Conservation (phyloP, 371 early-diverging fungal genomes). For the Nematocida parisii region DNA sequence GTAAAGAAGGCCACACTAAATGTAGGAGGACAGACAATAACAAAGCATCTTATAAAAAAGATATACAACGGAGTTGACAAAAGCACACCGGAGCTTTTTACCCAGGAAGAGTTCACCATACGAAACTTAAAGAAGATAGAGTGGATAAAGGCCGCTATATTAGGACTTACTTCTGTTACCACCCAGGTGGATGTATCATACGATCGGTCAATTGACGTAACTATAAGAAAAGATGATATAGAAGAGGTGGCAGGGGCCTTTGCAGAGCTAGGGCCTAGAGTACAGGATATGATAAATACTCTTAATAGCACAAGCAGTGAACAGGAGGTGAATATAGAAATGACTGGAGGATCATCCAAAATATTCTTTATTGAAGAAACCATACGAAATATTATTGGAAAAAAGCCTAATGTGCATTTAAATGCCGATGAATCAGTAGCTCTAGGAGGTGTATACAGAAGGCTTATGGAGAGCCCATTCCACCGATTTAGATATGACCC, state of each 20-base stretch:
- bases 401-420: constrained; percentile 34
- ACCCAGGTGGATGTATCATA: constrained; percentile 34
- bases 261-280: neutral
- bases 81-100: constrained; percentile 23
- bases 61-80: constrained; percentile 11
- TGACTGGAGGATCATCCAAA: constrained; percentile 45
- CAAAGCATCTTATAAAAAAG: constrained; percentile 3
- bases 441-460: constrained; percentile 47
- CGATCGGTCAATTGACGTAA: constrained; percentile 27
- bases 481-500: constrained; percentile 57
- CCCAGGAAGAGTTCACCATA: constrained; percentile 23
- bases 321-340: constrained; percentile 5
- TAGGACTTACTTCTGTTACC: constrained; percentile 42
- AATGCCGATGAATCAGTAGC: constrained; percentile 53
- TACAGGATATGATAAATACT: neutral
- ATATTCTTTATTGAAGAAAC: constrained; percentile 17
- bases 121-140: constrained; percentile 36
- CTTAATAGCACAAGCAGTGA: neutral
- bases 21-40: constrained; percentile 22
- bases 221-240: constrained; percentile 3
- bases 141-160: constrained; percentile 50
- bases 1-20: neutral
- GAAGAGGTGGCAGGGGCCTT: constrained; percentile 9
- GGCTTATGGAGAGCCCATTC: constrained; percentile 53
- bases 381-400: neutral